These are phyloP conservation scores for Setomelanomma holmii DNA, from an alignment of 2,329 filamentous ascomycete genomes.

Conservation along the genomic window DNA sequence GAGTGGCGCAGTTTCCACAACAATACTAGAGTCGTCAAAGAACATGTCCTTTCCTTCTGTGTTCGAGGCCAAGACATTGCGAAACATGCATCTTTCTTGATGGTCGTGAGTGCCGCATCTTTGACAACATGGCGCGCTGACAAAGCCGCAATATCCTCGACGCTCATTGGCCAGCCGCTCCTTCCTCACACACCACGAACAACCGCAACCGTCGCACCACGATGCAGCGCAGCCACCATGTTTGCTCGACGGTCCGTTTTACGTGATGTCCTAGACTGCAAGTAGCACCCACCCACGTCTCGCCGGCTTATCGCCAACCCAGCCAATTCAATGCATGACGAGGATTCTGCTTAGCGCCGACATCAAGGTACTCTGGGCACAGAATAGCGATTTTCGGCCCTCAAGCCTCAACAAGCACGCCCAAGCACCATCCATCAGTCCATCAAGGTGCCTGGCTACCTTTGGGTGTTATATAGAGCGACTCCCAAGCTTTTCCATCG, in stretches of 20 bases:
- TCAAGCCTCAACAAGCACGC: slow-evolving; percentile 13
- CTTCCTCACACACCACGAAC: neutral
- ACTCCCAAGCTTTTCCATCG: slow-evolving; percentile 12
- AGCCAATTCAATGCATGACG: slow-evolving; percentile 10
- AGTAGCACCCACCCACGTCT: neutral
- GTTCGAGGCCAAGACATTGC: too few relatives aligned
- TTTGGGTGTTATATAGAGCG: slow-evolving; percentile 17
- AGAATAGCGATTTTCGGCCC: slow-evolving; percentile 6
- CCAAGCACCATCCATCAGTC: slow-evolving; percentile 6
- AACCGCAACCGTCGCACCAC: slow-evolving; percentile 1
- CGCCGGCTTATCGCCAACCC: slow-evolving; percentile 11
- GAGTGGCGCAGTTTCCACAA: too few relatives aligned
- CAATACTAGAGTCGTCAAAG: too few relatives aligned
- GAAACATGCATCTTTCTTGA: neutral
- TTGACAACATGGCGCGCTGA: neutral
- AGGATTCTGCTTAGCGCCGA: slow-evolving; percentile 21
- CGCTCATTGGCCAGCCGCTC: neutral
- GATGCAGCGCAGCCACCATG: neutral
- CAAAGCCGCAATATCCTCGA: neutral
- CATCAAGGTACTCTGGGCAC: slow-evolving; percentile 28
- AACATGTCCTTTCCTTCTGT: too few relatives aligned
- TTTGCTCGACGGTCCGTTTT: neutral
- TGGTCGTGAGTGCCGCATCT: neutral
- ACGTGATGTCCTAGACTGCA: neutral
- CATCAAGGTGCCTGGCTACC: slow-evolving; percentile 30